These are phyloP conservation scores for Tetracladium setigerum DNA, from an alignment of 495 filamentous ascomycete genomes.

Conservation along the genomic window DNA sequence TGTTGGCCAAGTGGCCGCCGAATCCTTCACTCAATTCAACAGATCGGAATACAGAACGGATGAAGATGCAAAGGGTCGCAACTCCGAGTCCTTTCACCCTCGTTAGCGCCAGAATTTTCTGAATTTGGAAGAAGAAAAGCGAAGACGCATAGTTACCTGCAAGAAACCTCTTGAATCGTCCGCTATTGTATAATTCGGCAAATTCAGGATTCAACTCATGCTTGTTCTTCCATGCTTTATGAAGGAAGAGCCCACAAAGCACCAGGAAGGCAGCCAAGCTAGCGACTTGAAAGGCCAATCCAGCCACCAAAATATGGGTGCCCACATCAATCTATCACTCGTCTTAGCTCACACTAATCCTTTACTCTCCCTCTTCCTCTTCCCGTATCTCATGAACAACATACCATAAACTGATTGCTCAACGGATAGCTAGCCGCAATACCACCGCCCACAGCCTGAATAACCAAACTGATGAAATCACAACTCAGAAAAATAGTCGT, in stretches of 20 bases:
- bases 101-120: constrained; percentile 31
- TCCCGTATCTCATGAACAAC: background rate
- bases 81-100: constrained; percentile 23
- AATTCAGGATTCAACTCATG: constrained; percentile 18
- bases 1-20: constrained; percentile 31
- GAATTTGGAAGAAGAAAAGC: background rate
- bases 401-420: constrained; percentile 5
- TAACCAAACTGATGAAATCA: constrained; percentile 51
- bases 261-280: constrained; percentile 40
- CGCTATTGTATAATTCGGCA: background rate
- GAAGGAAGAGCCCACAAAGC: constrained; percentile 33
- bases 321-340: constrained; percentile 26
- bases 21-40: constrained; percentile 29
- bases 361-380: too few relatives aligned
- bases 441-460: constrained; percentile 55
- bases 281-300: constrained; percentile 48
- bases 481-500: constrained; percentile 45
- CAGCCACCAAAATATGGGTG: constrained; percentile 57
- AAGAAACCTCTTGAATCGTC: constrained; percentile 7
- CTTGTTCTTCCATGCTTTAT: constrained; percentile 1
- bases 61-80: constrained; percentile 25
- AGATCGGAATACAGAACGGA: constrained; percentile 26
- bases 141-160: background rate
- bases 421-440: constrained; percentile 38
- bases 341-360: constrained; percentile 10